phyloP scores from a whole-genome alignment of 352 stramenopile species.

The Globisporangium splendens region DNA sequence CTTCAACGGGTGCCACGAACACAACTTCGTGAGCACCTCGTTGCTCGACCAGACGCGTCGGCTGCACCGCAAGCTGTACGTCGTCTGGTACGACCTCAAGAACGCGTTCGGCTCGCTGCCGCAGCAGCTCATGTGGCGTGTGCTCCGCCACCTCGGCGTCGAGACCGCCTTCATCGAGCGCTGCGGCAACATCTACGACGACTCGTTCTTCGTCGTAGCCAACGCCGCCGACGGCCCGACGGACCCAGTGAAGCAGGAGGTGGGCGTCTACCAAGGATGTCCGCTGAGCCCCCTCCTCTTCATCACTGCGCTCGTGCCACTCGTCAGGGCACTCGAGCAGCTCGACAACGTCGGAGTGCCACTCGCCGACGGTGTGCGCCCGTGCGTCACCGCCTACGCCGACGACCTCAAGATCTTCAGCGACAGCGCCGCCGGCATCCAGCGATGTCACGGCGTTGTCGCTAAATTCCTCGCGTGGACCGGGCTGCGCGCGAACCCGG shows the following conservation, averaged over 20 bases:
- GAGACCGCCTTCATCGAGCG: too few relatives aligned
- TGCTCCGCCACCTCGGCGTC: not conserved
- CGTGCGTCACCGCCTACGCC: slow-evolving; percentile 10
- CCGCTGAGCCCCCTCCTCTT: slow-evolving; percentile 27
- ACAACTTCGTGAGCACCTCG: slow-evolving; percentile 23
- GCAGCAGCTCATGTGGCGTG: slow-evolving; percentile 13
- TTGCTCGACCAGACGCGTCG: slow-evolving; percentile 20
- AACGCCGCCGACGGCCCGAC: slow-evolving; percentile 11
- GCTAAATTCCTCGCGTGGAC: too few relatives aligned
- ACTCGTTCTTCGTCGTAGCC: too few relatives aligned
- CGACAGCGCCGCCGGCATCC: slow-evolving; percentile 12
- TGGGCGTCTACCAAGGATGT: slow-evolving; percentile 22
- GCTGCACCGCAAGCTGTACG: slow-evolving; percentile 9
- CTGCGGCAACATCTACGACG: too few relatives aligned
- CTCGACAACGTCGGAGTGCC: too few relatives aligned
- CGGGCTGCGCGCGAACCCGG: too few relatives aligned
- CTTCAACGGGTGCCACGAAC: slow-evolving; percentile 24
- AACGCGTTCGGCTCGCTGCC: slow-evolving; percentile 24
- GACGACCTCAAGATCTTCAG: slow-evolving; percentile 27
- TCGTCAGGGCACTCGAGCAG: not conserved
- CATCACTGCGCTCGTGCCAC: not conserved
- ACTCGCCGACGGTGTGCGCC: not conserved
- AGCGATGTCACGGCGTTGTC: slow-evolving; percentile 5
- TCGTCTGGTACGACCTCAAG: slow-evolving; percentile 24
- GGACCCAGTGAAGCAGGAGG: slow-evolving; percentile 7